phyloP scores from a whole-genome alignment of 805 yeast species.

The Yamadazyma laniorum region DNA sequence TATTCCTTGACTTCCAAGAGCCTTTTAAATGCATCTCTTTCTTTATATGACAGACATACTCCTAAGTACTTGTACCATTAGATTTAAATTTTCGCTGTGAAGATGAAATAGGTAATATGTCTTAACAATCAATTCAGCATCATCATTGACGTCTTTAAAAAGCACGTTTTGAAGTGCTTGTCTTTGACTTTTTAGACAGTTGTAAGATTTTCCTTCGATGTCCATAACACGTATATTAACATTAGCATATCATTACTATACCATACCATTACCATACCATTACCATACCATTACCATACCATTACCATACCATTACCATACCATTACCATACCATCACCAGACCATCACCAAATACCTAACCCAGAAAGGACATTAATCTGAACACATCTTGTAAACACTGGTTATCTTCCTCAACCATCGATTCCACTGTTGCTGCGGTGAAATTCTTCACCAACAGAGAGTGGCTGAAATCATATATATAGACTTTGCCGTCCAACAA shows the following conservation, averaged over 20 bases:
- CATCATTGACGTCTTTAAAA: slow-evolving; percentile 1
- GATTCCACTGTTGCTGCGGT: not conserved
- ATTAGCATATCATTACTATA: too few relatives aligned
- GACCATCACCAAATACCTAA: not conserved
- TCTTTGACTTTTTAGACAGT: slow-evolving; percentile 4
- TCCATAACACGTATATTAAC: too few relatives aligned
- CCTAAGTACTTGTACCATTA: not conserved
- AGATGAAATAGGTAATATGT: slow-evolving; percentile 1
- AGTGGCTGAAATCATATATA: slow-evolving; percentile 6
- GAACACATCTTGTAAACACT: not conserved
- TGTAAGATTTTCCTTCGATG: slow-evolving; percentile 1
- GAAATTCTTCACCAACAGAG: not conserved
- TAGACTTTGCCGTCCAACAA: slow-evolving; percentile 1
- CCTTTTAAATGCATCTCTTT: slow-evolving; percentile 2
- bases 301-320: too few relatives aligned
- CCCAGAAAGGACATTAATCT: not conserved
- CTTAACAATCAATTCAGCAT: slow-evolving; percentile 1
- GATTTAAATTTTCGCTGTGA: not conserved
- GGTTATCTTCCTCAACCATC: not conserved
- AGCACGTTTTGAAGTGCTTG: not conserved
- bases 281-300: too few relatives aligned
- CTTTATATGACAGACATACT: slow-evolving; percentile 1
- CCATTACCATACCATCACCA: too few relatives aligned
- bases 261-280: too few relatives aligned
- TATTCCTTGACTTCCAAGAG: slow-evolving; percentile 1